Base-by-base conservation (phyloP, 1,284 basidiomycete species). In the Fistulina hepatica region DNA sequence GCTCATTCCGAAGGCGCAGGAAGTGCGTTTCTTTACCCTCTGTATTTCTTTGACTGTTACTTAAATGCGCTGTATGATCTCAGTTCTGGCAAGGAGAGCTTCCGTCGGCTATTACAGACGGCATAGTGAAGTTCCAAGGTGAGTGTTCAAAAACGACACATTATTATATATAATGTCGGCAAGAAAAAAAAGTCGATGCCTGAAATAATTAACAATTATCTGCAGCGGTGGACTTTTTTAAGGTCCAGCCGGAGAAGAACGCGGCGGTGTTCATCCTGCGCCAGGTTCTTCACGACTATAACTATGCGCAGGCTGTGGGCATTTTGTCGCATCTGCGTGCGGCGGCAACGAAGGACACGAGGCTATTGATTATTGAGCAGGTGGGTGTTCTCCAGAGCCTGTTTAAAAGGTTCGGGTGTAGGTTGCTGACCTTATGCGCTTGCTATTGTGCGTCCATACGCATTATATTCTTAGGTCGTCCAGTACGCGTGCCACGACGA, bases 111-210 rank as follows among this genome's bases (percentile, higher is more conserved):
- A 9, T 46, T 11, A 17, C 38, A 6, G 21, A 26, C 5, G 11
- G 35, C 6, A 33, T 34, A n/a, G 44, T 43, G 2, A 31, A 37
- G 8, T 40, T 46, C n/a, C 44, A 43, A 39, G 45, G 52, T 48
- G 39, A 12, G 35, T n/a, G 10, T n/a, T 21, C 22, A 16, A 21
- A 21, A 11, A 2, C 7, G 24, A 12, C 16, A 6, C 26, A 22
- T 5, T 17, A 24, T 15, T 32, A 17, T 23, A 21, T 15, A 36
- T 22, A 42, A n/a, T n/a, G n/a, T n/a, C n/a, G n/a, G n/a, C n/a
- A n/a, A n/a, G n/a, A n/a, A n/a, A n/a, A n/a, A n/a, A n/a, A n/a
- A n/a, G n/a, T n/a, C n/a, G n/a, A n/a, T n/a, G n/a, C n/a, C n/a
- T n/a, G n/a, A n/a, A n/a, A n/a, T n/a, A n/a, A n/a, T n/a, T n/a